Evolutionary conservation across 768 basidiomycete species (phyloP), one percentile per base, ranked within the genome.

Genomic region (Agaricus blazei): DNA sequence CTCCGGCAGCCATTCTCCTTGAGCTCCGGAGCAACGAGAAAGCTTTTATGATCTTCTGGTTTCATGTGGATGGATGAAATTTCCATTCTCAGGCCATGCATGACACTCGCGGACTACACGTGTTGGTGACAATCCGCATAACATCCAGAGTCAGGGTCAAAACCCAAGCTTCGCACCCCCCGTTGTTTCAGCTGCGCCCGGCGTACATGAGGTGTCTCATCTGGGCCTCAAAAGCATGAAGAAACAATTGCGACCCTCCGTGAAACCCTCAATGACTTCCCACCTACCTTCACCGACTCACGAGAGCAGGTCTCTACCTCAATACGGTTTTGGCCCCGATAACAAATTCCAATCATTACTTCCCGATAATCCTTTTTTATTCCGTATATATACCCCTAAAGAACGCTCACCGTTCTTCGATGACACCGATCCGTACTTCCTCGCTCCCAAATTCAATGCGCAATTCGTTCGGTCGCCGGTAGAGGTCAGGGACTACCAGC

Each of bases 341-440:
- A 69, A 78, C 65, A 73, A 81, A 42, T 90, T 90, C 64, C 77
- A 80, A 51, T 72, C 69, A 36, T 79, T 91, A 43, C 69, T 85
- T 60, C 71, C 77, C 51, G 73, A 77, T 52, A 90, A 90, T 65
- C 82, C 79, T 34, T 90, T 88, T 69, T 77, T 91, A 62, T 91
- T 87, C 73, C 87, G 89, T 42, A 82, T 91, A 12, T 84, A 90
- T 65, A 89, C 88, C 36, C 88, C 88, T 28, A 87, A 83, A 64
- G 75, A 78, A 54, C 75, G 70, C 42, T 79, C 81, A 1, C 78
- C 78, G 19, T 76, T 77, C 60, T 70, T 74, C 62, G 80, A 83
- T 63, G 70, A 74, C 38, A 70, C 75, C 3, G 81, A 87, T 63
- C 78, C 84, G 1, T 87, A 78, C 66, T 90, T 90, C 60, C 69